These are phyloP conservation scores for Phytopythium mirpurense DNA, from an alignment of 352 stramenopile genomes.

Conservation along the genomic window DNA sequence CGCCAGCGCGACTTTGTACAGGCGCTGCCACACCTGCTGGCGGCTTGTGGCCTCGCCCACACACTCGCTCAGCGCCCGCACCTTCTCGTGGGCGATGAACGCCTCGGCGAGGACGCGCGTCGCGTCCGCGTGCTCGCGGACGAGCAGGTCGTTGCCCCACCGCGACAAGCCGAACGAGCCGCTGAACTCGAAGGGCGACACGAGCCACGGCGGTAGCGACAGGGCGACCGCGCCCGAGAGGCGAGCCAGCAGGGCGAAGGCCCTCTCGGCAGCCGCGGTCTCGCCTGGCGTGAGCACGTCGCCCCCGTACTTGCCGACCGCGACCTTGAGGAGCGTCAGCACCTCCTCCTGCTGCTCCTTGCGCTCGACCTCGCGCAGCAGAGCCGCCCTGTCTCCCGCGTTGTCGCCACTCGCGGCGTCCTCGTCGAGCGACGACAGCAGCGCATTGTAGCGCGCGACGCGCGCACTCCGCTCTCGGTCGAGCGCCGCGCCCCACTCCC, in stretches of 20 bases:
- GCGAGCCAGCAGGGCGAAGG: not conserved
- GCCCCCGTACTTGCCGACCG: not conserved
- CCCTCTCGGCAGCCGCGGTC: not conserved
- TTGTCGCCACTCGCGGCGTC: not conserved
- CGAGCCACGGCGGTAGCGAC: not conserved
- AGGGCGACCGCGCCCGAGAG: not conserved
- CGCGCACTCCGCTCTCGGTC: not conserved
- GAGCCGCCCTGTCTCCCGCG: not conserved
- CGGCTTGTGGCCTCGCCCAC: too few species aligned
- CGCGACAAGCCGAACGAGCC: not conserved
- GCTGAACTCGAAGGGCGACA: not conserved
- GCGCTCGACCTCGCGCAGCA: not conserved
- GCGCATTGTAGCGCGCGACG: not conserved
- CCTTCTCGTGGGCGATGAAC: not conserved
- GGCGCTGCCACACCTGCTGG: slow-evolving; percentile 7
- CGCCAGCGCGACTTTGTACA: slow-evolving; percentile 21
- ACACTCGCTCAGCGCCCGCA: not conserved
- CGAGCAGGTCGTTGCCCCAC: not conserved
- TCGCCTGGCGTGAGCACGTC: not conserved
- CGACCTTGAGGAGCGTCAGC: not conserved
- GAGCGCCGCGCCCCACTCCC: not conserved
- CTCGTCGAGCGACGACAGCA: not conserved
- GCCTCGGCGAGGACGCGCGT: not conserved
- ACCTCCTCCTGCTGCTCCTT: not conserved
- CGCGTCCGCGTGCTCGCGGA: not conserved